These are phyloP conservation scores for Trichoderma reesei DNA, from an alignment of 495 filamentous ascomycete genomes.

Conservation along the genomic window DNA sequence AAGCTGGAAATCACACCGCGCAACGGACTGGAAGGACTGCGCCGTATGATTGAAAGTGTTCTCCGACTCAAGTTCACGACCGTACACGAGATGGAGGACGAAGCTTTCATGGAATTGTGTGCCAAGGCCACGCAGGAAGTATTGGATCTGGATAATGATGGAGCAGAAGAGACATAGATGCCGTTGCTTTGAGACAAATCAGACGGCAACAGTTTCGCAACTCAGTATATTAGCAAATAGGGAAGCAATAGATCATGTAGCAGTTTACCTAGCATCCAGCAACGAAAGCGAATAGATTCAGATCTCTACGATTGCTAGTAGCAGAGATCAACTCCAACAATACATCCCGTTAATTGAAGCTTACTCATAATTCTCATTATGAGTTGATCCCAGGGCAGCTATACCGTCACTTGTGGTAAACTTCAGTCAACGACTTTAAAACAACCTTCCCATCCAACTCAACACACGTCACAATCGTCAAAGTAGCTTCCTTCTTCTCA, in stretches of 20 bases:
- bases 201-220: too few species aligned
- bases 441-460: conserved; percentile 1
- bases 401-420: neutral
- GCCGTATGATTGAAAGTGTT: conserved; percentile 14
- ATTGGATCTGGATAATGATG: neutral
- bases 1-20: conserved; percentile 12
- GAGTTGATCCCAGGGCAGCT: too few species aligned
- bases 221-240: too few species aligned
- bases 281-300: too few species aligned
- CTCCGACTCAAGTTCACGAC: conserved; percentile 12
- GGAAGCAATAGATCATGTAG: too few species aligned
- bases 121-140: neutral
- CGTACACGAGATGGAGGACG: conserved; percentile 2
- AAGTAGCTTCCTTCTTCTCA: neutral
- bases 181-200: too few species aligned
- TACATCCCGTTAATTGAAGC: too few species aligned
- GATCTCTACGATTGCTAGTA: too few species aligned
- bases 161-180: neutral
- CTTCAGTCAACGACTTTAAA: neutral
- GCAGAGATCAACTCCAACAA: too few species aligned
- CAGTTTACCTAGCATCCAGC: too few species aligned
- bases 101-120: conserved; percentile 7
- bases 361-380: too few species aligned
- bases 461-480: neutral
- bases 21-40: conserved; percentile 13